Evolutionary conservation across 768 basidiomycete species (phyloP).

Genomic region (Pulveroboletus sp.): DNA sequence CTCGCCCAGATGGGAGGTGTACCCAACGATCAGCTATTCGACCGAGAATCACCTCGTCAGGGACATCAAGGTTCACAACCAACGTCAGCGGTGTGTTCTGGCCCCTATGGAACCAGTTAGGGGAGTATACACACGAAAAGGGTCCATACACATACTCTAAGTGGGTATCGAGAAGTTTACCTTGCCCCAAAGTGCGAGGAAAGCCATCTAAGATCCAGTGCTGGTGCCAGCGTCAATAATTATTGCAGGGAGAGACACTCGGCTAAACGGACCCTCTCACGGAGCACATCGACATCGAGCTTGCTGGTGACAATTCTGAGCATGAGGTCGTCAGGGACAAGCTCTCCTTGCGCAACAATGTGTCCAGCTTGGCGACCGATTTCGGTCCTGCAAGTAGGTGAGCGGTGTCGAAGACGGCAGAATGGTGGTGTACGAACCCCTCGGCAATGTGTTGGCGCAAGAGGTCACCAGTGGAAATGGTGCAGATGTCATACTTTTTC

Average conservation of each 20-base stretch:
- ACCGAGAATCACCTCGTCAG: slow-evolving; percentile 77
- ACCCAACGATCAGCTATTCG: slow-evolving; percentile 91
- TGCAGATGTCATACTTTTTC: slow-evolving; percentile 73
- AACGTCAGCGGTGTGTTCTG: slow-evolving; percentile 67
- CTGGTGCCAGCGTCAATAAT: slow-evolving; percentile 32
- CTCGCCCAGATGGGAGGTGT: slow-evolving; percentile 80
- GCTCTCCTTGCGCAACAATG: slow-evolving; percentile 72
- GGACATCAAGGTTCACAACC: slow-evolving; percentile 83
- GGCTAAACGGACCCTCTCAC: slow-evolving; percentile 51
- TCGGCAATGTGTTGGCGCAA: slow-evolving; percentile 80
- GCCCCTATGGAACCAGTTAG: slow-evolving; percentile 37
- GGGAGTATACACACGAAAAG: neutral
- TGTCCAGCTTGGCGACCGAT: slow-evolving; percentile 71
- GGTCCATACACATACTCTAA: slow-evolving; percentile 47
- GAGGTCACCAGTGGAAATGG: slow-evolving; percentile 80
- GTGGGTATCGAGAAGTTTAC: slow-evolving; percentile 69
- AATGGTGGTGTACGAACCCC: slow-evolving; percentile 18
- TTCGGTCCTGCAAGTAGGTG: slow-evolving; percentile 45
- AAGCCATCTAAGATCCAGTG: slow-evolving; percentile 94
- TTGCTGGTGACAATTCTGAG: slow-evolving; percentile 70
- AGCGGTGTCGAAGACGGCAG: neutral
- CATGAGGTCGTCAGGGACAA: slow-evolving; percentile 78
- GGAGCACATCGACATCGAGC: slow-evolving; percentile 61
- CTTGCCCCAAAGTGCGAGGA: slow-evolving; percentile 85
- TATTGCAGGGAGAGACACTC: neutral